Conservation (phyloP, 176 grass and related monocot genomes). For the Bolboschoenus planiculmis region DNA sequence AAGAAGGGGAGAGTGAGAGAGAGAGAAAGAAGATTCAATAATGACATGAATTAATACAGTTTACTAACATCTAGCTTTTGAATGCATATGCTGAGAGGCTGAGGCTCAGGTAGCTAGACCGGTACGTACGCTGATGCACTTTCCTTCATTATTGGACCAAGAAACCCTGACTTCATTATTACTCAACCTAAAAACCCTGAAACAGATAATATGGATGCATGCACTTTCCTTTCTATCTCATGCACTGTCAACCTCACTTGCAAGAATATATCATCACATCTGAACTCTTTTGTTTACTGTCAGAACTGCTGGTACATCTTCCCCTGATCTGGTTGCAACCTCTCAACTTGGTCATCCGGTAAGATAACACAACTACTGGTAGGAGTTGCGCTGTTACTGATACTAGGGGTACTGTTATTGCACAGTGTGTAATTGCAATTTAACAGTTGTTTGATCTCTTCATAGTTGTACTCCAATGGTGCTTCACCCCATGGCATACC, state of each 20-base stretch:
- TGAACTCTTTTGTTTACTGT: background rate
- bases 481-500: conserved; percentile 24
- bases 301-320: conserved; percentile 51
- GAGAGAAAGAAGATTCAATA: background rate
- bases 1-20: background rate
- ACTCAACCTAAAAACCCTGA: background rate
- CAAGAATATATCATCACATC: conserved; percentile 4
- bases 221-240: conserved; percentile 31
- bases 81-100: background rate
- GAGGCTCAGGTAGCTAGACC: background rate
- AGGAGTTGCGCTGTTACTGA: conserved; percentile 9
- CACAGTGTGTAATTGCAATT: conserved; percentile 27
- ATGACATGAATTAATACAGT: background rate
- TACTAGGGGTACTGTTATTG: conserved; percentile 14
- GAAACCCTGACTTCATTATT: conserved; percentile 7
- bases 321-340: conserved; percentile 24
- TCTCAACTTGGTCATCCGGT: conserved; percentile 28
- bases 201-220: conserved; percentile 9
- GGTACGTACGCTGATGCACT: background rate
- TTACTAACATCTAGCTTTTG: background rate
- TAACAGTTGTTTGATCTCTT: conserved; percentile 80
- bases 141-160: background rate
- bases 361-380: background rate
- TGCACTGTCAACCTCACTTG: conserved; percentile 32
- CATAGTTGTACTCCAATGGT: conserved; percentile 60